Conservation (phyloP, 78 protist species). For the Creolimax fragrantissima region DNA sequence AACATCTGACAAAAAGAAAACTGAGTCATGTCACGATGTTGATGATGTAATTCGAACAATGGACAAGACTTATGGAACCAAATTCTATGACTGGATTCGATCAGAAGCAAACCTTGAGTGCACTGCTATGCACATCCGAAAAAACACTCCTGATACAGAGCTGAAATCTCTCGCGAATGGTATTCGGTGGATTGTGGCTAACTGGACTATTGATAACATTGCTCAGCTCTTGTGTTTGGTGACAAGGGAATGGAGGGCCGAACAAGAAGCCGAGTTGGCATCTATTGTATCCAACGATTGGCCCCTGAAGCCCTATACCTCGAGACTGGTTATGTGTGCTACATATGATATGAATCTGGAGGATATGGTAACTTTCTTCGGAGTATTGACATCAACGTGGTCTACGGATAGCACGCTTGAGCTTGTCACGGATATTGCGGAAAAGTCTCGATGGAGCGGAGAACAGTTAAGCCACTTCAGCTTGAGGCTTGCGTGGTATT, state of each 20-base stretch:
- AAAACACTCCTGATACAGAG: background rate
- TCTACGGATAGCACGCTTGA: background rate
- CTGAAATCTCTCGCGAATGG: background rate
- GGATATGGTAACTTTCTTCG: background rate
- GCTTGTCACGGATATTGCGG: background rate
- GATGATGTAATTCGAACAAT: background rate
- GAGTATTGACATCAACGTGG: background rate
- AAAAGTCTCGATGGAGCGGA: background rate
- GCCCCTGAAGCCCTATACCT: slow-evolving; percentile 11
- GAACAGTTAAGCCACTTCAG: background rate
- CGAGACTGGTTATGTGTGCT: background rate
- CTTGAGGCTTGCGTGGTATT: slow-evolving; percentile 6
- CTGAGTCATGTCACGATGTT: background rate
- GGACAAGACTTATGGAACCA: slow-evolving; percentile 17
- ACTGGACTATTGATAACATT: slow-evolving; percentile 3
- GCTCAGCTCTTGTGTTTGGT: background rate
- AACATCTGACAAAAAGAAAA: no score
- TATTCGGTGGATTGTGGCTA: slow-evolving; percentile 18
- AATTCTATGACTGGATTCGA: slow-evolving; percentile 6
- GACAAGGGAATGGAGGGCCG: background rate
- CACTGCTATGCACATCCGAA: background rate
- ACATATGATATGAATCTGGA: background rate
- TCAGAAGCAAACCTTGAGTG: background rate
- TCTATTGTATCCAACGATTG: slow-evolving; percentile 17
- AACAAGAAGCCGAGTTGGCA: background rate